Evolutionary conservation across 176 grass and related monocot genomes (phyloP), one percentile per base, ranked within the genome.

Genomic region (Musa itinerans): DNA sequence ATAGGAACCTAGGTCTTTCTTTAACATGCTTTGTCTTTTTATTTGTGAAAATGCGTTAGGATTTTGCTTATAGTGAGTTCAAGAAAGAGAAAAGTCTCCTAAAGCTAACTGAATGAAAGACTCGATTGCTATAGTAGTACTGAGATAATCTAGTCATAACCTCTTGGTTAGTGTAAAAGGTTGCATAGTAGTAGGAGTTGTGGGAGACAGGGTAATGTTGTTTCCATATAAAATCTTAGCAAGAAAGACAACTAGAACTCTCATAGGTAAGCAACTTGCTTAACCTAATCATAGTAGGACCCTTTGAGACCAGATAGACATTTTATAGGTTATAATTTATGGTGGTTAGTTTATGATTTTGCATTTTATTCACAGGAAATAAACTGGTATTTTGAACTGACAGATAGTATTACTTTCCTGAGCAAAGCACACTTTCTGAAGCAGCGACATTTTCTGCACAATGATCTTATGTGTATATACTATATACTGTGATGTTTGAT

Each of bases 401-500:
- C 6, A 19, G 14, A 43, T 11, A 50, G 2, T 51, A 9, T 43
- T 13, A 16, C 25, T 16, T n/a, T 71, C 11, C 12, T n/a, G 29
- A 13, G 29, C 9, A 11, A 66, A 10, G 26, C 7, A 29, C n/a
- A 29, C 21, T 43, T 16, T 5, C 11, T 68, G 34, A 67, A 67
- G 0, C 13, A 67, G 10, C 14, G 29, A n/a, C 7, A 59, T 59
- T 59, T 59, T 59, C 56, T 59, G 16, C 11, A 2, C 13, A 57
- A 34, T 57, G 55, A 11, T 57, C 14, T 16, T 14, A 23, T 15
- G 26, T 78, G 22, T 22, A 52, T 72, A 34, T n/a, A n/a, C n/a
- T n/a, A n/a, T n/a, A n/a, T 73, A 29, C 23, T 69, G 13, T 76
- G 34, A 76, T 26, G 76, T 79, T 65, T 81, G 12, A 68, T 59